phyloP scores from a whole-genome alignment of 768 basidiomycete species.

The Cystobasidium ongulense region DNA sequence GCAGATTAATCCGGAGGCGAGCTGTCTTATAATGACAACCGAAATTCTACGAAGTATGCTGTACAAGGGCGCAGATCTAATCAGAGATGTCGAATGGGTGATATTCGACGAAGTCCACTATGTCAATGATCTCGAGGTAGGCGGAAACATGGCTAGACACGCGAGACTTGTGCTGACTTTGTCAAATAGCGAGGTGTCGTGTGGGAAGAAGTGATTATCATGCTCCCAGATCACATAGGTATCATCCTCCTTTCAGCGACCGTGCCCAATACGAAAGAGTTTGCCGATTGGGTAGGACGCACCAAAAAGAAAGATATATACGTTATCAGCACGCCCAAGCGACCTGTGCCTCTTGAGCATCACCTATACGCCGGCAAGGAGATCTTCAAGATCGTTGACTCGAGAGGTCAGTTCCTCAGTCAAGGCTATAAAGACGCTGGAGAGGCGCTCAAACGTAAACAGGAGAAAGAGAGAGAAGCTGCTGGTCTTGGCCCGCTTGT shows the following conservation, averaged over 20 bases:
- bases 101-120: constrained; percentile 99
- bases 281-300: constrained; percentile 98
- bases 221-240: constrained; percentile 96
- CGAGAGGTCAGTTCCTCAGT: constrained; percentile 61
- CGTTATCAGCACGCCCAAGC: constrained; percentile 90
- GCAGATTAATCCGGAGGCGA: constrained; percentile 96
- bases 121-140: constrained; percentile 95
- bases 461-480: constrained; percentile 95
- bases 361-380: constrained; percentile 91
- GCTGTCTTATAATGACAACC: constrained; percentile 94
- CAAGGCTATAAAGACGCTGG: constrained; percentile 78
- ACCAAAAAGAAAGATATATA: constrained; percentile 99
- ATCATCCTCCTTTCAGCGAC: constrained; percentile 96
- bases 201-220: constrained; percentile 99
- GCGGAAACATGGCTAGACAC: constrained; percentile 25
- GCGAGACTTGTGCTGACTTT: constrained; percentile 24
- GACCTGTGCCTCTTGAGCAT: constrained; percentile 95
- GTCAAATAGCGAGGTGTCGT: constrained; percentile 79
- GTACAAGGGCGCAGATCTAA: constrained; percentile 96
- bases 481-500: constrained; percentile 74
- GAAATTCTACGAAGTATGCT: constrained; percentile 97
- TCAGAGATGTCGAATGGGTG: constrained; percentile 97
- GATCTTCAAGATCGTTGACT: constrained; percentile 82
- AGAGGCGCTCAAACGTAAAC: constrained; percentile 81
- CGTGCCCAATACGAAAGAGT: constrained; percentile 94